phyloP scores from a whole-genome alignment of 495 filamentous ascomycete genomes.

The Annulohypoxylon maeteangense region DNA sequence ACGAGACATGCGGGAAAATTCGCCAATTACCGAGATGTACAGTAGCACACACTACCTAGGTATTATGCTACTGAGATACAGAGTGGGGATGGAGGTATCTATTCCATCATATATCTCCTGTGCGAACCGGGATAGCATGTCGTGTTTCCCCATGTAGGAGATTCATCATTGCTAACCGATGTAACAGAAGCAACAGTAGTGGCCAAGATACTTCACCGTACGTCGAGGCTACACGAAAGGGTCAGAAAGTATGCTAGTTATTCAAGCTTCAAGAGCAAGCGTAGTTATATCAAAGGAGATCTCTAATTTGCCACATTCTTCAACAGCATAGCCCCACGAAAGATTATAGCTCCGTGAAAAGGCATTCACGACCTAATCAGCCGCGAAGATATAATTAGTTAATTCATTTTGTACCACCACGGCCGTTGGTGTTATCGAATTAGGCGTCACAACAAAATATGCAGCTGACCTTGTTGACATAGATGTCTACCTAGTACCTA shows the following conservation, averaged over 20 bases:
- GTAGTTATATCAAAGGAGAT: neutral
- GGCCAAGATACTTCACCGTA: neutral
- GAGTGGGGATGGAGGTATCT: constrained; percentile 35
- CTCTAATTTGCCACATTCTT: neutral
- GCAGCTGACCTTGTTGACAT: no score
- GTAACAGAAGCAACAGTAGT: constrained; percentile 18
- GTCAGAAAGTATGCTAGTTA: constrained; percentile 15
- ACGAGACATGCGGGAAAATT: constrained; percentile 48
- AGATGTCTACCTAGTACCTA: no score
- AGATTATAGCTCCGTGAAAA: neutral
- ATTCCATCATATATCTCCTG: constrained; percentile 46
- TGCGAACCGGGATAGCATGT: constrained; percentile 40
- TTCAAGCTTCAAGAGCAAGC: constrained; percentile 1
- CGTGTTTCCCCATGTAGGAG: constrained; percentile 23
- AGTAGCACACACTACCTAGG: constrained; percentile 25
- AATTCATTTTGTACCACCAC: neutral
- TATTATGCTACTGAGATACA: constrained; percentile 39
- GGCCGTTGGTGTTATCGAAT: neutral
- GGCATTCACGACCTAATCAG: neutral
- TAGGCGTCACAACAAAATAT: neutral
- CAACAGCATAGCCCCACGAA: neutral
- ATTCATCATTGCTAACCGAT: constrained; percentile 33
- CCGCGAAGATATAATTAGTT: neutral
- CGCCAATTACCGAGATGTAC: constrained; percentile 46
- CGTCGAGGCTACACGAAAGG: constrained; percentile 8